A percentile compares a stretch with the other conserved stretches of the same genome.
Evolutionary conservation across 306 rosid genomes (phyloP).

Genomic region (Vigna trinervia): DNA sequence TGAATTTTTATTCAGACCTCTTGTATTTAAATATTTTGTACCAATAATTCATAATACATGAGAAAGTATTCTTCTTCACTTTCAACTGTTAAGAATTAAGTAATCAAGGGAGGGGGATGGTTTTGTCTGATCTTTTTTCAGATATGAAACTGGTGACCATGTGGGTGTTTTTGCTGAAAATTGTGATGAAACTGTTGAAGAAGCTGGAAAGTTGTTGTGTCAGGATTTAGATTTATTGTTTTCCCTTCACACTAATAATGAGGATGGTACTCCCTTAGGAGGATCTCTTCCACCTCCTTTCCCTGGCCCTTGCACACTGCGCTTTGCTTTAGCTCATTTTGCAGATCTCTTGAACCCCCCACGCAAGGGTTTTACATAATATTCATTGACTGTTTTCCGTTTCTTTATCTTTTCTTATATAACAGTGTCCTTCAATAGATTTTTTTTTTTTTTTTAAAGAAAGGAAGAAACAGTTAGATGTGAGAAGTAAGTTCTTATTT

Average conservation of each 20-base stretch:
- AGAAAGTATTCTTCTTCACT: neutral
- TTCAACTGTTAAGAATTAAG: constrained; percentile 31
- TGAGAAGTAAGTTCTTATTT: neutral
- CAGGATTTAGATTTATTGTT: constrained; percentile 66
- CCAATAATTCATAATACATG: neutral
- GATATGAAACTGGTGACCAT: constrained; percentile 88
- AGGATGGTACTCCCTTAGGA: constrained; percentile 73
- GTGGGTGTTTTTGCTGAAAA: constrained; percentile 80
- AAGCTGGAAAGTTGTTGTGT: constrained; percentile 68
- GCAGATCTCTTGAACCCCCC: constrained; percentile 82
- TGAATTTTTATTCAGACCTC: neutral
- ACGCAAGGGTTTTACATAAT: constrained; percentile 59
- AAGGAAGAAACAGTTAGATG: constrained; percentile 14
- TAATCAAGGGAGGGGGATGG: constrained; percentile 4
- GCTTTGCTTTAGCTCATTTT: constrained; percentile 66
- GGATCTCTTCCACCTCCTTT: constrained; percentile 80
- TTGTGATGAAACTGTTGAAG: constrained; percentile 46
- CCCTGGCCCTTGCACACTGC: constrained; percentile 74
- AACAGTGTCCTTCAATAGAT: neutral
- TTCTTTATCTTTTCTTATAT: constrained; percentile 12
- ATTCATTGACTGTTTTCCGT: constrained; percentile 1
- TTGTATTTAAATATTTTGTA: neutral
- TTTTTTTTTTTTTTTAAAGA: neutral
- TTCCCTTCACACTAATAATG: constrained; percentile 67
- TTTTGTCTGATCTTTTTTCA: constrained; percentile 45